Evolutionary conservation across 1,284 basidiomycete species (phyloP).

Genomic region (Pascua guehoae): DNA sequence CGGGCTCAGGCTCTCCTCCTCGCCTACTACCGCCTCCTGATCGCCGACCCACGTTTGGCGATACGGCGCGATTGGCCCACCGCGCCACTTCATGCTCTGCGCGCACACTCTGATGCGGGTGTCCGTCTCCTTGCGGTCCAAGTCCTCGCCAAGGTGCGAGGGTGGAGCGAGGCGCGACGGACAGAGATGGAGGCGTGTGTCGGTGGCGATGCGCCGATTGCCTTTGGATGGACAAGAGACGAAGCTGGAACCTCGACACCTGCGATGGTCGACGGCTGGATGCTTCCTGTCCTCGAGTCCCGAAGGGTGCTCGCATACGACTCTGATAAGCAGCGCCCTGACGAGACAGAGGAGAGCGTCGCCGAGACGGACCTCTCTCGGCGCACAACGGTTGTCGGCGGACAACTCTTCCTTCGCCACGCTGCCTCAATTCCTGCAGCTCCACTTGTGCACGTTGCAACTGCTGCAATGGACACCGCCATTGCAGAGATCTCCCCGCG

Average conservation of each 20-base stretch:
- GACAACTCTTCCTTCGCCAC: constrained; percentile 26
- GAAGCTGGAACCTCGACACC: constrained; percentile 30
- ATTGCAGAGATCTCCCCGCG: constrained; percentile 65
- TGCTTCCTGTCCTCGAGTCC: constrained; percentile 66
- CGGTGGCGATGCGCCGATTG: constrained; percentile 53
- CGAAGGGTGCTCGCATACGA: constrained; percentile 53
- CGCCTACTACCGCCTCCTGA: constrained; percentile 73
- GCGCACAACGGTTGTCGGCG: constrained; percentile 20
- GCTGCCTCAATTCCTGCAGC: constrained; percentile 50
- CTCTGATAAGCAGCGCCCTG: background rate
- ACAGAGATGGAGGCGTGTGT: constrained; percentile 58
- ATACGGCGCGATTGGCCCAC: constrained; percentile 63
- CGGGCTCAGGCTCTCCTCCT: constrained; percentile 66
- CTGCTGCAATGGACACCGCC: constrained; percentile 60
- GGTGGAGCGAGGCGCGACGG: constrained; percentile 72
- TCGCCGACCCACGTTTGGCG: constrained; percentile 67
- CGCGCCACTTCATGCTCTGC: constrained; percentile 50
- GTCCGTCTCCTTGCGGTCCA: constrained; percentile 68
- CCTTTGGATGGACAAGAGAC: constrained; percentile 13
- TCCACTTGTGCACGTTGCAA: constrained; percentile 61
- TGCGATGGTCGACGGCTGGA: constrained; percentile 66
- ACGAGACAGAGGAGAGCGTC: constrained; percentile 3
- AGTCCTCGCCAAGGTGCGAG: constrained; percentile 68
- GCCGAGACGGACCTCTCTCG: constrained; percentile 57
- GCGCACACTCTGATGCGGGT: constrained; percentile 58